Base-by-base conservation (phyloP, 2,329 filamentous ascomycete species). In the Penicillium hesseltinei region DNA sequence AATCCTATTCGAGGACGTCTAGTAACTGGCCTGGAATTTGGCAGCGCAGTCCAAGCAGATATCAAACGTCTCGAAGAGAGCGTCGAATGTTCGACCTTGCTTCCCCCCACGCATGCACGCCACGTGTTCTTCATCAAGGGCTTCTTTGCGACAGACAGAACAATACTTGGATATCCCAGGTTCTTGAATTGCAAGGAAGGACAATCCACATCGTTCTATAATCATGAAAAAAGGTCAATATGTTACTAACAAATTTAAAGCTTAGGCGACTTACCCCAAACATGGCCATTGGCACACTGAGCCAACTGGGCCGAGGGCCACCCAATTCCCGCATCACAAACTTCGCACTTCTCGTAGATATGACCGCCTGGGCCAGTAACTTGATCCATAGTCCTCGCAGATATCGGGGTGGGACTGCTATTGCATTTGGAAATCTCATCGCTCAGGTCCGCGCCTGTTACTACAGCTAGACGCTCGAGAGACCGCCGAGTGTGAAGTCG, bases 121-220 rank as follows among this genome's bases (percentile, higher is more conserved):
- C 10, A 77, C 51, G 9, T 66, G 62, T 35, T 80, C 77, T 47
- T 81, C 78, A 44, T 76, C 77, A 8, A 84, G 62, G 62, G 77
- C 82, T 44, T 80, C 77, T 27, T 71, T 78, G 13, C 68, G 75
- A 62, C 83, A 86, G n/a, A 78, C 70, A 19, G 78, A 77, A 66
- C 83, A 86, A 49, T 75, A 76, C 63, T 83, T 84, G 13, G 81
- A 80, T 2, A 80, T 73, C 2, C 78, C 78, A 3, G 83, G 82
- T 35, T 79, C 76, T 65, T 84, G 82, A 7, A 85, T 83, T 1
- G 81, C 75, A 6, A 84, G 63, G 51, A 83, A 81, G n/a, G 80
- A 82, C 23, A 85, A 61, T 13, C 75, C 76, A 62, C 83, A 86
- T 36, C 83, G 76, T n/a, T 73, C 78, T 81, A 58, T 33, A 57